Percentiles rank a stretch among this genome's conserved stretches.
Evolutionary conservation across 1,284 basidiomycete species (phyloP).

Genomic region (Peniophora sp.): DNA sequence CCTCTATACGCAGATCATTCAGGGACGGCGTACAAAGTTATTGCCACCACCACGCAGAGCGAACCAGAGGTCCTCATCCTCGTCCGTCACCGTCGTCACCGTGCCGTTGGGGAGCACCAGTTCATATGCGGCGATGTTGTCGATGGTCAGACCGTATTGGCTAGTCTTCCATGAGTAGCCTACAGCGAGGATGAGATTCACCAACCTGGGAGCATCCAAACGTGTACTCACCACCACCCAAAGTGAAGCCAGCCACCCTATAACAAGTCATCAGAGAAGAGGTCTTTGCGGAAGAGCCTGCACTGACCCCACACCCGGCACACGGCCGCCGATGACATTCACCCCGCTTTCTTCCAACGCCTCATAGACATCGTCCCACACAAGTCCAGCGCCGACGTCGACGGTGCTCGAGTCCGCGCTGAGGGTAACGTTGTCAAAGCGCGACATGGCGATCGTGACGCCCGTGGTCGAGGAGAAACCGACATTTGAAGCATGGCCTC

Average conservation of each 20-base stretch:
- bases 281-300: too few relatives aligned
- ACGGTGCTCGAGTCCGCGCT: constrained; percentile 29
- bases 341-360: constrained; percentile 34
- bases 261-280: too few relatives aligned
- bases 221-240: constrained; percentile 33
- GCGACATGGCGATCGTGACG: constrained; percentile 46
- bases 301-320: constrained; percentile 48
- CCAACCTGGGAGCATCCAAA: neutral
- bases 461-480: constrained; percentile 48
- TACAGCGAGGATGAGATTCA: constrained; percentile 5
- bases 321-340: constrained; percentile 47
- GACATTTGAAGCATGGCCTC: constrained; percentile 42
- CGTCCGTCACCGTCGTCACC: constrained; percentile 17
- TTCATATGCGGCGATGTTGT: constrained; percentile 29
- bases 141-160: constrained; percentile 34
- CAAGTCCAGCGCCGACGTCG: constrained; percentile 40
- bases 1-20: neutral
- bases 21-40: constrained; percentile 39
- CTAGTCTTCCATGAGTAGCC: constrained; percentile 32
- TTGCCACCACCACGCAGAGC: constrained; percentile 45
- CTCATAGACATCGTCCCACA: constrained; percentile 53
- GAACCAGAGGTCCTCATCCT: constrained; percentile 27
- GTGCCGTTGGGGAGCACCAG: constrained; percentile 34
- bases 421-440: constrained; percentile 39
- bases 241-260: constrained; percentile 36